Evolutionary conservation across 257 asterid species (phyloP), one percentile per base, ranked within the genome.

Genomic region (Salvia hispanica): DNA sequence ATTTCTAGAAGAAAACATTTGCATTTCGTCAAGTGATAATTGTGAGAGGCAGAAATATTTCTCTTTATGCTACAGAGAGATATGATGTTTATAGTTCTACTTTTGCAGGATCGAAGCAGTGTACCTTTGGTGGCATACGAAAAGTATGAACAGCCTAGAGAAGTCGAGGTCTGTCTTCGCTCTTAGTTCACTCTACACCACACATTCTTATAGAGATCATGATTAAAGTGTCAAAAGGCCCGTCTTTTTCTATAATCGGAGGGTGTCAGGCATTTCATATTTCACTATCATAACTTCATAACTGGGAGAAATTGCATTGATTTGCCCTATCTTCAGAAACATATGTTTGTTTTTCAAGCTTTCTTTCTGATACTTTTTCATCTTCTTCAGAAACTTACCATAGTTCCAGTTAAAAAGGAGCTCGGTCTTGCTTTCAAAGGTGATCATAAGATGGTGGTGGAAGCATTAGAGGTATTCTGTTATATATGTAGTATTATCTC

Each of bases 381-480:
- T 57, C 61, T 54, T 69, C 66, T 62, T 70, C 81, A 87, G 95
- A 79, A 84, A 81, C 67, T 87, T 43, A 80, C 82, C 50, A 75
- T 86, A 71, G 64, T 77, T 59, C 87, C 94, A 36, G 79, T 77
- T 14, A 86, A 80, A 74, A 86, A 82, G 80, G 88, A 82, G 77
- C 78, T 86, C 4, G 94, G 94, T 61, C 86, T 82, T 58, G 87
- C 82, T 14, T 86, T 86, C 70, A 84, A 72, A 77, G 86, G 83
- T 60, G 60, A 75, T 77, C 93, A 82, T 54, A 82, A 80, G 78
- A 80, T 78, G 88, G 86, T 86, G 64, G 80, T 76, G 53, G 88
- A 86, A 77, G 80, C 94, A 67, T 77, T 86, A 76, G 85, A 80
- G 94, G 91, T 86, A 74, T 10, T 48, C 50, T 33, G 3, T 43